Evolutionary conservation across 1,284 basidiomycete species (phyloP), one percentile per base, ranked within the genome.

Genomic region (Cryptococcus jaspeensis): DNA sequence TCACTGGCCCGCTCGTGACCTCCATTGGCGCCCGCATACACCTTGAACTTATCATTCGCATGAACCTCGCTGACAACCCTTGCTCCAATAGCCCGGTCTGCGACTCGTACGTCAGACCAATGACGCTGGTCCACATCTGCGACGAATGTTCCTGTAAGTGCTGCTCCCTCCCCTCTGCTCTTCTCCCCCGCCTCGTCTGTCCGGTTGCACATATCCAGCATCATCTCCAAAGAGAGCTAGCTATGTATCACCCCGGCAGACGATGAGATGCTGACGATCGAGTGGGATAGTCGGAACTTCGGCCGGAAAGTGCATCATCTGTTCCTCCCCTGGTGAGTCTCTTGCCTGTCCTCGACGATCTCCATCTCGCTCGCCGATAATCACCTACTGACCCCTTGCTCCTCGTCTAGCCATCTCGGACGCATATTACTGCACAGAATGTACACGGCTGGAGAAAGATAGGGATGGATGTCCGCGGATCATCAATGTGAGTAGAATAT

Each of bases 391-490:
- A 32, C 28, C 28, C 36, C 40, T 50, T 5, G 36, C 22, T 5
- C 9, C 11, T 18, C n/a, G 16, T 25, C 12, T 50, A 92, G 93
- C 93, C 69, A 94, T 97, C 56, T 96, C 92, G 25, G 94, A 97
- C 74, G 94, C 93, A 1, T 97, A 96, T 77, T 97, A 97, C 70
- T 97, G 94, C 67, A 91, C 92, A 3, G 92, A 95, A 78, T 99
- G 96, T 55, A 97, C 93, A 25, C 82, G 92, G 52, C 80, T 99
- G 53, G 96, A 99, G 76, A 99, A 99, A 73, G 95, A 98, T 71
- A 81, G 96, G 35, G 96, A 99, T 73, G 96, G 96, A 0, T 99
- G 96, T 80, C 94, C 94, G 1, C 97, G 98, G 83, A 96, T 99
- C 65, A 92, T 99, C 67, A 99, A 99, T 61, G 70, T 73, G 57